These are phyloP conservation scores for Cytospora chrysosperma DNA, from an alignment of 2,329 filamentous ascomycete genomes.

Conservation along the genomic window DNA sequence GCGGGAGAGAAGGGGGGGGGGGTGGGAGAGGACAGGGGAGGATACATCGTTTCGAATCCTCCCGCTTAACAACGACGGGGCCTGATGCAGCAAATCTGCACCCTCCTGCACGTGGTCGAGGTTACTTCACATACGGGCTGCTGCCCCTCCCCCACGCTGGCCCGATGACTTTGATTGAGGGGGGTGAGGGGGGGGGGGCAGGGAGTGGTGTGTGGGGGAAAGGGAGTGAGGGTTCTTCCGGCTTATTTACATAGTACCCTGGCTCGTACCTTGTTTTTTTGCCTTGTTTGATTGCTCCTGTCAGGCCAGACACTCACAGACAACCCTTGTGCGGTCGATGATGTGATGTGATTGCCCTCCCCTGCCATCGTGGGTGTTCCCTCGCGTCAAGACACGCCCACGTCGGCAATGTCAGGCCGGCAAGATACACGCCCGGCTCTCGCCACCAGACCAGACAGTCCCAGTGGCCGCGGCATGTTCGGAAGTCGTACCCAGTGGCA, in stretches of 20 bases:
- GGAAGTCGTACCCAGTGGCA: no score
- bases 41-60: conserved; percentile 23
- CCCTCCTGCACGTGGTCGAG: conserved; percentile 14
- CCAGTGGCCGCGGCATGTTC: neutral
- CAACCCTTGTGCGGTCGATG: no score
- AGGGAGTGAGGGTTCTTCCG: neutral
- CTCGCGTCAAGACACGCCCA: neutral
- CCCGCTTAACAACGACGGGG: conserved; percentile 26
- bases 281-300: neutral
- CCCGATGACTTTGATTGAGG: neutral
- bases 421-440: neutral
- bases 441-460: neutral
- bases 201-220: no score
- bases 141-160: neutral
- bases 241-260: neutral
- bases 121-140: neutral
- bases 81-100: conserved; percentile 17
- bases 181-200: neutral
- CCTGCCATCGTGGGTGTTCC: neutral
- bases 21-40: neutral
- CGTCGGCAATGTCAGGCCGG: neutral
- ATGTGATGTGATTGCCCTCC: no score
- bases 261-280: neutral
- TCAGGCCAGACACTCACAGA: neutral
- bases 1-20: neutral